Evolutionary conservation across 164 flowering plant genomes (phyloP), one percentile per base, ranked within the genome.

Genomic region (Annona cherimola): DNA sequence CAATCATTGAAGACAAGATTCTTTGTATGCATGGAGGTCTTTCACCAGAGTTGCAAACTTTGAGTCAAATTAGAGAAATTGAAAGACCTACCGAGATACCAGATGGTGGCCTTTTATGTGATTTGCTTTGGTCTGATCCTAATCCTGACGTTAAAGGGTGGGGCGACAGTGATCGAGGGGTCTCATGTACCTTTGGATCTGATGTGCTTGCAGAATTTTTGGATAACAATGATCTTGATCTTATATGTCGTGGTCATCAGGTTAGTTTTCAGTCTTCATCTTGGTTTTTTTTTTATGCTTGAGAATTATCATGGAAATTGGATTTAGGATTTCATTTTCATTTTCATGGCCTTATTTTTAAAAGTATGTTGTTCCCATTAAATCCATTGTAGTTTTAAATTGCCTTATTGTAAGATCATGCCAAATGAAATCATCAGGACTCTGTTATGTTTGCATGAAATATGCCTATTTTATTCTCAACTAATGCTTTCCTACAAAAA

Each of bases 61-160:
- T 85, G 73, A 69, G 71, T 42, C 86, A 83, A 70, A 83, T 84
- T 66, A 77, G 69, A 11, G 79, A 81, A 16, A 72, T 86, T 39
- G 26, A 70, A 45, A 76, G 89, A 76, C 89, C 89, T 12, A 78
- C 84, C 4, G 89, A 82, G 3, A 74, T 86, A 26, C 89, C 89
- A 46, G 87, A 84, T 71, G 73, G 35, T 62, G 89, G 89, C 16
- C 83, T 86, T 4, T 66, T 86, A 11, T 86, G 87, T 74, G 89
- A 86, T 76, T 55, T 86, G 54, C 80, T 86, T 1, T 86, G 89
- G 89, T 78, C 89, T 59, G 89, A 86, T 81, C 87, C 89, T 70
- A 83, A 81, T 65, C 71, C 79, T 63, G 62, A 42, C 4, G 69
- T 69, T 66, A 55, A 74, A 73, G 89, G 89, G 16, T 86, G 89